A percentile compares a stretch with the other conserved stretches of the same genome.
These are phyloP conservation scores for Suaeda aralocaspica DNA, from an alignment of 148 eudicot genomes.

Conservation along the genomic window DNA sequence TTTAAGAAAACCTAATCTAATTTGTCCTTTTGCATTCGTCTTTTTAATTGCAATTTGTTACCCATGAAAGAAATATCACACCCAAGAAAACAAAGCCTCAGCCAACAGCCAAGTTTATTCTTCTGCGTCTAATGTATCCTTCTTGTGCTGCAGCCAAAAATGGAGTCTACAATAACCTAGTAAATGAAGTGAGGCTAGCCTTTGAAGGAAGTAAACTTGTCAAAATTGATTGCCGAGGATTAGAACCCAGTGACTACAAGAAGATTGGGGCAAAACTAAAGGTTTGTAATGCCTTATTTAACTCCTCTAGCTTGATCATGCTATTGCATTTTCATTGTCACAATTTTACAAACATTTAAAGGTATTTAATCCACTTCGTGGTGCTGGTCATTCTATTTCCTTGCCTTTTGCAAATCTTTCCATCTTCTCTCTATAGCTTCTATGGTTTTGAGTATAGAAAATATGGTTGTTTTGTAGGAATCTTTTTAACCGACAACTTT, in stretches of 20 bases:
- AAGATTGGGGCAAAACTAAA: slow-evolving; percentile 87
- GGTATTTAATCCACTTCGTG: too few relatives aligned
- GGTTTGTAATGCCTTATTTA: slow-evolving; percentile 56
- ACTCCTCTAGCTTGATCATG: background rate
- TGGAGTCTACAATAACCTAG: slow-evolving; percentile 68
- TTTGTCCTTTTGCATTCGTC: too few relatives aligned
- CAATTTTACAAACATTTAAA: too few relatives aligned
- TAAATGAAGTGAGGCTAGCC: slow-evolving; percentile 79
- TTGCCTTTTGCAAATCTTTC: too few relatives aligned
- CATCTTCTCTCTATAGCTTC: too few relatives aligned
- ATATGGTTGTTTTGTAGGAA: too few relatives aligned
- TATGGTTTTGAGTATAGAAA: too few relatives aligned
- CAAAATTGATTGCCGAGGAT: slow-evolving; percentile 74
- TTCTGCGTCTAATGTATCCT: background rate
- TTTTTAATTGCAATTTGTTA: too few relatives aligned
- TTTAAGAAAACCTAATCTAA: too few relatives aligned
- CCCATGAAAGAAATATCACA: too few relatives aligned
- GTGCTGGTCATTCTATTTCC: too few relatives aligned
- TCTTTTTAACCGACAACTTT: background rate
- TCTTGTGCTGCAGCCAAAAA: slow-evolving; percentile 59
- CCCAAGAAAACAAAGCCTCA: background rate
- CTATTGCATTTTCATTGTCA: background rate
- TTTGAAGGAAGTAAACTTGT: slow-evolving; percentile 79
- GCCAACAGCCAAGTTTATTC: background rate
- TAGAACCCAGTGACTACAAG: slow-evolving; percentile 89